A percentile compares a stretch with the other conserved stretches of the same genome.
phyloP scores from a whole-genome alignment of 2,329 filamentous ascomycete genomes.

The Neonectria hederae region DNA sequence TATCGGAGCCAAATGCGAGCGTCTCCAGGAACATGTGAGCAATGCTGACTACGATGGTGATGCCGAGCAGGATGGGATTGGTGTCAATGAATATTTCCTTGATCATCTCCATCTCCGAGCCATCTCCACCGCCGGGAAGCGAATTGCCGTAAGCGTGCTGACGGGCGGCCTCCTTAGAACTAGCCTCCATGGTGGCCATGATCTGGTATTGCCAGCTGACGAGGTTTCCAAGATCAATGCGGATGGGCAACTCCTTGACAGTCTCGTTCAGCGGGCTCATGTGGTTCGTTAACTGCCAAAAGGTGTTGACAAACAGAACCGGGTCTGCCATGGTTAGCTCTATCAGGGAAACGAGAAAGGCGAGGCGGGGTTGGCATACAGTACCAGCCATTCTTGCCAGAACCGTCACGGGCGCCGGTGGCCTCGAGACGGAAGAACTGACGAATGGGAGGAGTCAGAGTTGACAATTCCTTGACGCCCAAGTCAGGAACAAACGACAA shows the following conservation, averaged over 20 bases:
- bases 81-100: conserved; percentile 96
- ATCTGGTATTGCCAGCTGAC: conserved; percentile 90
- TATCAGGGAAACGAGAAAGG: not conserved
- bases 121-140: conserved; percentile 82
- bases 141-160: conserved; percentile 79
- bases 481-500: conserved; percentile 86
- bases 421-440: conserved; percentile 83
- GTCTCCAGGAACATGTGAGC: conserved; percentile 96
- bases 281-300: conserved; percentile 93
- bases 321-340: conserved; percentile 61
- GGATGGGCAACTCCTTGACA: conserved; percentile 81
- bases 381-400: conserved; percentile 93
- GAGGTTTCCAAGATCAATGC: conserved; percentile 84
- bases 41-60: conserved; percentile 85
- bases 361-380: conserved; percentile 51
- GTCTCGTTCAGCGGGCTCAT: conserved; percentile 95
- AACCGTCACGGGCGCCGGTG: conserved; percentile 82
- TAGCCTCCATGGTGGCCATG: conserved; percentile 85
- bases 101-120: conserved; percentile 94
- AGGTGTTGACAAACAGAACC: conserved; percentile 91
- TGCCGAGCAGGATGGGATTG: conserved; percentile 87
- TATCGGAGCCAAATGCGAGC: conserved; percentile 96
- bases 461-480: conserved; percentile 73
- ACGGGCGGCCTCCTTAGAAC: conserved; percentile 82
- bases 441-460: conserved; percentile 76